Base-by-base conservation (phyloP, 2,329 filamentous ascomycete genomes). In the Aureobasidium sp. region DNA sequence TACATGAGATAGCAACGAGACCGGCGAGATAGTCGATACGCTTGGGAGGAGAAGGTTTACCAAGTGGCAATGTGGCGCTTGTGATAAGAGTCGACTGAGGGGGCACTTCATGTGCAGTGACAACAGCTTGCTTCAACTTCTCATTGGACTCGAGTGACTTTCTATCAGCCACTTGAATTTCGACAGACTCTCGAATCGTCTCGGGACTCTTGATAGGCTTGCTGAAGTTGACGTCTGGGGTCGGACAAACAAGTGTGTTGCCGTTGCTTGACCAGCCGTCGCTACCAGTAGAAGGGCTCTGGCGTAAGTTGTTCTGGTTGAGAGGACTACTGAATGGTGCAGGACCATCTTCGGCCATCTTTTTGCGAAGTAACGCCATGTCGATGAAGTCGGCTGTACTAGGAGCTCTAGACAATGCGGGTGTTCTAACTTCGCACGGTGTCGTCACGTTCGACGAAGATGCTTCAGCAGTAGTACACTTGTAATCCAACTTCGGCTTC, bases 21-120 rank as follows among this genome's bases (percentile, higher is more conserved):
- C 78, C 78, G 15, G 78, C 77, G n/a, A 80, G 70, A 66, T 80
- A 76, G 64, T 80, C 78, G 37, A 80, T 73, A 37, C 78, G 73
- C 32, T 70, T 68, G 5, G 46, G 26, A 3, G 42, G 32, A 5
- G 34, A 9, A 20, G 46, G 13, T 3, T 32, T 60, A 27, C 50
- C 27, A 8, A 46, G 42, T 48, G 44, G 42, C 27, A 46, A 34
- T 3, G 34, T 2, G 6, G 34, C 13, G 15, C 27, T 44, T 9
- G 23, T 20, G 8, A 36, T n/a, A 3, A 41, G 13, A 13, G 46
- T 51, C 26, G 44, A 20, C n/a, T 48, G 57, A 42, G 15, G 17
- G 7, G 42, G 42, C 32, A 41, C 29, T 12, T 48, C 42, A 15
- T 39, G 46, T 20, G 57, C 32, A 26, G 32, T 60, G 26, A 55